Conservation (phyloP, 2,329 filamentous ascomycete genomes). For the Metarhizium album region DNA sequence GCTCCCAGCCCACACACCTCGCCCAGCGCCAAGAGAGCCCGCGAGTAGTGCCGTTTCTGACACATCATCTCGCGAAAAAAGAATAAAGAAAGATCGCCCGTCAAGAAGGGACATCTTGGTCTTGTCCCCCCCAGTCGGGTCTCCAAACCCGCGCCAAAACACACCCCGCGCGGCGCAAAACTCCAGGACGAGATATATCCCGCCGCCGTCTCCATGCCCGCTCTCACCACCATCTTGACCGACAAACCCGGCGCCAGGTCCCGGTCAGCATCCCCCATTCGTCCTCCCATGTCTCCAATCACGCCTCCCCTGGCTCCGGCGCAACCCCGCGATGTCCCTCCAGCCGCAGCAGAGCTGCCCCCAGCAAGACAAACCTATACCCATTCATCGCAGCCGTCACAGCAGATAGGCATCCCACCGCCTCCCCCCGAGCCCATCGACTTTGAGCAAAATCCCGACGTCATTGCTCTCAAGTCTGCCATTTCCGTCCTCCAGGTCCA, state of each 20-base stretch:
- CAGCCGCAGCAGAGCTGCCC: constrained; percentile 8
- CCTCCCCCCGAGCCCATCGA: constrained; percentile 42
- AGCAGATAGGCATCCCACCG: constrained; percentile 28
- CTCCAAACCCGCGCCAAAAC: too few species aligned
- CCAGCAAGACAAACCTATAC: constrained; percentile 28
- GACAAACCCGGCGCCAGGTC: constrained; percentile 9
- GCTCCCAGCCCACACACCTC: too few species aligned
- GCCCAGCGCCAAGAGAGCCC: too few species aligned
- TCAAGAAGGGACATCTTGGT: too few species aligned
- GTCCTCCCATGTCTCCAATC: constrained; percentile 44
- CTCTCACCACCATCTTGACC: too few species aligned
- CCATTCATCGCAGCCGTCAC: constrained; percentile 31
- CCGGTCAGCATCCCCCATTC: constrained; percentile 32
- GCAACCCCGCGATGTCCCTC: constrained; percentile 15
- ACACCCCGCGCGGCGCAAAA: too few species aligned
- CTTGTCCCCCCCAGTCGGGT: too few species aligned
- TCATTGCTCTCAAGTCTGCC: constrained; percentile 73
- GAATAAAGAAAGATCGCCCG: too few species aligned
- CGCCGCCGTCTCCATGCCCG: neutral
- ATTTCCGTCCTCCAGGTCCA: constrained; percentile 84
- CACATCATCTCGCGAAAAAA: too few species aligned
- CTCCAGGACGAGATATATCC: too few species aligned
- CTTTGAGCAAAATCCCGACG: constrained; percentile 66
- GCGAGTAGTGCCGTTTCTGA: too few species aligned
- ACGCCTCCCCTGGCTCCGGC: constrained; percentile 37